Conservation (phyloP, 176 grass and related monocot genomes). For the Raddia distichophylla region DNA sequence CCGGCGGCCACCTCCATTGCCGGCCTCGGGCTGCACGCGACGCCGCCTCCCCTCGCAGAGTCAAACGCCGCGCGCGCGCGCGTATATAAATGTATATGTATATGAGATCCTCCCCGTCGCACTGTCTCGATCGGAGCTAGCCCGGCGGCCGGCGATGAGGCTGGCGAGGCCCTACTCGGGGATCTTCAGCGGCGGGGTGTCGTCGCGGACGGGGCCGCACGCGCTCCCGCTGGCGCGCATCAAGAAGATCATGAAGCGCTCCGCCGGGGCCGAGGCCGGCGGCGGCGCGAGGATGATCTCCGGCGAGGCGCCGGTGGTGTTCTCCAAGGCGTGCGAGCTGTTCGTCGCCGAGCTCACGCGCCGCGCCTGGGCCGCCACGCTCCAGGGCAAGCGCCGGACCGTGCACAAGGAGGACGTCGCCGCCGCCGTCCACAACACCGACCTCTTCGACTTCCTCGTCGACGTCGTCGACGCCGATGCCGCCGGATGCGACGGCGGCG, state of each 20-base stretch:
- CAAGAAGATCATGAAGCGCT: conserved; percentile 82
- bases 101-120: no score
- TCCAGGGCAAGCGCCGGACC: conserved; percentile 48
- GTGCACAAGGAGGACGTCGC: conserved; percentile 62
- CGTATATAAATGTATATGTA: no score
- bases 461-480: conserved; percentile 33
- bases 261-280: conserved; percentile 40
- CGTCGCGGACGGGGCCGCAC: conserved; percentile 63
- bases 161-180: conserved; percentile 57
- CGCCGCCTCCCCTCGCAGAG: background rate
- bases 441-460: conserved; percentile 73
- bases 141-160: conserved; percentile 37
- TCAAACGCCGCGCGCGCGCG: background rate
- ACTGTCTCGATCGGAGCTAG: background rate
- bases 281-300: conserved; percentile 62
- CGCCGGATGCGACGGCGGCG: background rate
- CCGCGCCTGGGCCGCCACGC: conserved; percentile 54
- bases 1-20: conserved; percentile 47
- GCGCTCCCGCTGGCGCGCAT: conserved; percentile 72
- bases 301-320: conserved; percentile 62
- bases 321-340: conserved; percentile 74
- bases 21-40: conserved; percentile 36
- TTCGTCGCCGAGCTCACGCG: conserved; percentile 64
- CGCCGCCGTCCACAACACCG: conserved; percentile 47
- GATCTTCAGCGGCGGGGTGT: conserved; percentile 48